Evolutionary conservation across 129 eudicot genomes (phyloP), one percentile per base, ranked within the genome.

Genomic region (Flaveria bidentis): DNA sequence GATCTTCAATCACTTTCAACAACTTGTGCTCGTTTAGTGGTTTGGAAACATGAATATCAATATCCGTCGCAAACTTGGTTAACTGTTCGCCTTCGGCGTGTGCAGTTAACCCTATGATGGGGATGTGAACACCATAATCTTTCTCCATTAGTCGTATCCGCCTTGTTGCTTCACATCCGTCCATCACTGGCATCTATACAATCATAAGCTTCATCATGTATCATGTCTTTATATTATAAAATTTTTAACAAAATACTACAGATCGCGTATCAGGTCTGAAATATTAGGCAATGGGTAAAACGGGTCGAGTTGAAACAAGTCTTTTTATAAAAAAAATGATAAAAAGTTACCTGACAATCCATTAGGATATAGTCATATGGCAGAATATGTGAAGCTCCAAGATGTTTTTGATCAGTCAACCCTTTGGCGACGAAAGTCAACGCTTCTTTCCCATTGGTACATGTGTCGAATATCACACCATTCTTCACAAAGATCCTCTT

Each of bases 301-400:
- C 0, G 22, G 52, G 57, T 68, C 16, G 16, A 5, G 56, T 23
- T 16, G 22, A 70, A 51, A 30, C 28, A 13, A 18, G 47, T 15
- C 47, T 10, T 47, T 51, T 51, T 51, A 5, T 28, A 25, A 30
- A 9, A 28, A 9, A 39, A 57, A 41, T n/a, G 16, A 60, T 1
- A 42, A 56, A 56, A 41, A 14, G 9, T 79, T 82, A 89, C 94
- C 88, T 89, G 76, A 53, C 83, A 89, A 57, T 86, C 94, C 91
- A 89, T 86, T 47, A 89, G 82, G 42, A 89, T 80, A n/a, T 64
- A 82, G 65, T 89, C 89, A 64, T 68, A 86, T 15, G 91, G 91
- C 7, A 69, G 69, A 64, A 67, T 42, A 67, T 53, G n/a, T 12
- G 86, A n/a, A 66, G 74, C 73, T 16, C 80, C 73, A 51, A 58